These are phyloP conservation scores for Cryptococcus sp. DNA, from an alignment of 1,284 basidiomycete genomes.

Conservation along the genomic window DNA sequence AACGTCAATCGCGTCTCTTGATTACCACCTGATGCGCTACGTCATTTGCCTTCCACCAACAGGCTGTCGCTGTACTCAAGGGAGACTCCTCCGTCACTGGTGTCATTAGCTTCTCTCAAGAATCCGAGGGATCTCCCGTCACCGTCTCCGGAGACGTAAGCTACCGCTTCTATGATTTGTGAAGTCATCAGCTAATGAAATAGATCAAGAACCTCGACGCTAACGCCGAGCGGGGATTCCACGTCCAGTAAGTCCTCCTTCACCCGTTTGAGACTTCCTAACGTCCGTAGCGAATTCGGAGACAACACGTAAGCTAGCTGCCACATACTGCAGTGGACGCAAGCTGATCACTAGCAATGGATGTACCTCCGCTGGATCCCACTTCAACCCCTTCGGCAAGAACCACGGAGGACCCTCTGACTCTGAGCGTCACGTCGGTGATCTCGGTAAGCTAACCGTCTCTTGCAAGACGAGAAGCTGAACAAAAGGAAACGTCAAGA, in stretches of 20 bases:
- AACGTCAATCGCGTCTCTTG: no score
- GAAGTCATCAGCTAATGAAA: background rate
- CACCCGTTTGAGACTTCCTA: slow-evolving; percentile 1
- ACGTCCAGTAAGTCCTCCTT: slow-evolving; percentile 60
- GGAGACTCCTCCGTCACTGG: slow-evolving; percentile 61
- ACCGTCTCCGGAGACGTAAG: slow-evolving; percentile 56
- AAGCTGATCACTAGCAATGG: slow-evolving; percentile 48
- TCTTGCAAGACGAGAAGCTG: background rate
- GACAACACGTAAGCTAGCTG: slow-evolving; percentile 55
- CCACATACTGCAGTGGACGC: no score
- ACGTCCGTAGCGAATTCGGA: slow-evolving; percentile 57
- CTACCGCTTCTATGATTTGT: slow-evolving; percentile 3
- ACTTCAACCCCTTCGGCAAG: slow-evolving; percentile 68
- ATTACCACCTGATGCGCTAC: no score
- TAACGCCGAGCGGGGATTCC: slow-evolving; percentile 64
- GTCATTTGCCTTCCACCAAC: no score
- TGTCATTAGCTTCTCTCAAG: slow-evolving; percentile 63
- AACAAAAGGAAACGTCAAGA: slow-evolving; percentile 55
- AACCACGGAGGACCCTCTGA: slow-evolving; percentile 64
- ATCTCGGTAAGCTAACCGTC: slow-evolving; percentile 60
- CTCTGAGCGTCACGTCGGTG: slow-evolving; percentile 64
- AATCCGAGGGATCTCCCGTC: slow-evolving; percentile 55
- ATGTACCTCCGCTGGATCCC: slow-evolving; percentile 65
- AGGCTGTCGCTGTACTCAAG: slow-evolving; percentile 66
- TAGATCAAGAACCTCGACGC: slow-evolving; percentile 60